phyloP scores from a whole-genome alignment of 2,329 filamentous ascomycete genomes.

The Fusarium pseudoanthophilum region DNA sequence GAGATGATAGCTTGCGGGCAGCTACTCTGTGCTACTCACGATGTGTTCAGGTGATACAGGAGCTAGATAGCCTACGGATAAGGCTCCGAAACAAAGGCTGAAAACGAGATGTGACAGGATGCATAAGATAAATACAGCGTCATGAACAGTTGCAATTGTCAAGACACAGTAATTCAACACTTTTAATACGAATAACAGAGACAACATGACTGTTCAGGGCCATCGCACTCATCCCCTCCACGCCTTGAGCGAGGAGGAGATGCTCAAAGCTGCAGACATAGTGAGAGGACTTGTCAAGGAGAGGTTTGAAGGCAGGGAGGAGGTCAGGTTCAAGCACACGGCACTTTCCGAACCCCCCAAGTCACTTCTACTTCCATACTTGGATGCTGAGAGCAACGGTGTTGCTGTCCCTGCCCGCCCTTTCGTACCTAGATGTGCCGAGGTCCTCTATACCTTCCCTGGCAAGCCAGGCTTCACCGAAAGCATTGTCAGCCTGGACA shows the following conservation, averaged over 20 bases:
- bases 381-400: not conserved
- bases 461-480: not conserved
- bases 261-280: not conserved
- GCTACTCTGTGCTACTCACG: not conserved
- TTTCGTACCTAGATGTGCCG: not conserved
- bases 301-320: not conserved
- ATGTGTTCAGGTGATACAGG: not conserved
- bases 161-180: not conserved
- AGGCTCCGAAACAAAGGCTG: rapidly evolving
- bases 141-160: not conserved
- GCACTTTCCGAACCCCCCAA: not conserved
- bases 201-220: not conserved
- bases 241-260: not conserved
- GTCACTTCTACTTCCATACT: not conserved
- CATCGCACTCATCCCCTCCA: not conserved
- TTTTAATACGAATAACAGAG: too few relatives aligned
- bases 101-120: too few relatives aligned
- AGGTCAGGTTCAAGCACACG: not conserved
- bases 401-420: not conserved
- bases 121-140: not conserved
- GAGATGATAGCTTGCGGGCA: too few relatives aligned
- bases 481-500: not conserved
- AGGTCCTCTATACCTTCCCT: not conserved
- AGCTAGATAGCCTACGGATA: not conserved
- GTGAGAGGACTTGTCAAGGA: not conserved